Evolutionary conservation across 257 asterid species (phyloP), one percentile per base, ranked within the genome.

Genomic region (Solanum virginianum): DNA sequence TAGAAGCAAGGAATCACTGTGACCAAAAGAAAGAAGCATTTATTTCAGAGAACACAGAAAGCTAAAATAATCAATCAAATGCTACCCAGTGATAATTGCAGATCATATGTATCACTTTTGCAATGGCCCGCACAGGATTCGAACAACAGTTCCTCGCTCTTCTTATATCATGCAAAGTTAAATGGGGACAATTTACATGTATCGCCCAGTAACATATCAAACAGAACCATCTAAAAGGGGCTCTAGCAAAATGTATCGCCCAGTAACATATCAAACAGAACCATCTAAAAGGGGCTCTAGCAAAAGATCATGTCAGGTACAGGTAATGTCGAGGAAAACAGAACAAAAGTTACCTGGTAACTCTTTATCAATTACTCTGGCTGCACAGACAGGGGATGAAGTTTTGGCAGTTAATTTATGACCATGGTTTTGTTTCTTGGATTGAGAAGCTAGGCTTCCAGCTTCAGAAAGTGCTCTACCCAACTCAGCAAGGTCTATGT

Each of bases 1-100:
- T 96, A 96, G 90, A 96, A 96, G 93, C 98, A 94, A 79, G 97
- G 98, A 88, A 96, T 26, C 86, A 91, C 99, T 96, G 95, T 87
- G 88, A 88, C 17, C 63, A 80, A 84, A 84, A 26, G 47, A 86
- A 86, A 62, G n/a, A 45, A 20, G 54, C 3, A 20, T 79, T 47
- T 51, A 56, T 26, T 77, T 49, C 63, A 51, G 82, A 69, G 63
- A 24, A 26, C 14, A 9, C 10, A 26, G 63, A 32, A 83, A 83
- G 39, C 22, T 18, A 83, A 69, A 36, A 16, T 43, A 82, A 51
- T 66, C 69, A 60, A 9, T 32, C 81, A 83, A 69, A n/a, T 53
- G 68, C 65, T 65, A 66, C 22, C n/a, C 29, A 60, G 66, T 83
- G 10, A 75, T 15, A 75, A 75, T 75, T 10, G 24, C 62, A 24